phyloP scores from a whole-genome alignment of 139 green algal genomes.

The Coelastrella sp. region DNA sequence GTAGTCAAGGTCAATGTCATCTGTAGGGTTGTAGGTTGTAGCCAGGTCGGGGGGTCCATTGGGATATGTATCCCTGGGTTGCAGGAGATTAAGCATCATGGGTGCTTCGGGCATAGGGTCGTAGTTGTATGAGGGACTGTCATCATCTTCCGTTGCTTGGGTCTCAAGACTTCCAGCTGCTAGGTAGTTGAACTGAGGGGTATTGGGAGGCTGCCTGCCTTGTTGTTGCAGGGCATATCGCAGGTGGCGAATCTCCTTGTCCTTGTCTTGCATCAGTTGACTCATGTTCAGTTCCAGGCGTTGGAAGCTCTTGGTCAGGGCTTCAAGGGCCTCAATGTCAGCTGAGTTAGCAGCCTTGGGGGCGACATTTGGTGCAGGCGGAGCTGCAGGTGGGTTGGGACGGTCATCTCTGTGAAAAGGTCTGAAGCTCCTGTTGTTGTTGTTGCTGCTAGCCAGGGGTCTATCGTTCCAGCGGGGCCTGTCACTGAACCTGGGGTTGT shows the following conservation, averaged over 20 bases:
- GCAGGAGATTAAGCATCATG: background rate
- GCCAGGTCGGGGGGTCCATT: no score
- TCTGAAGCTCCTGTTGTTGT: background rate
- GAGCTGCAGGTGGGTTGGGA: background rate
- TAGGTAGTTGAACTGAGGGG: background rate
- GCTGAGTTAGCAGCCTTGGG: background rate
- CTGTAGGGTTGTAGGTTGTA: background rate
- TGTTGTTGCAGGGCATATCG: background rate
- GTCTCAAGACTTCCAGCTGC: background rate
- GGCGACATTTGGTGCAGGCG: background rate
- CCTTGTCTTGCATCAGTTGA: background rate
- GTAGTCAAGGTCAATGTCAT: background rate
- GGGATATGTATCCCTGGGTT: background rate
- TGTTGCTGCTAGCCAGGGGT: background rate
- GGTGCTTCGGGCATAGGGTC: no score
- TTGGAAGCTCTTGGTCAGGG: background rate
- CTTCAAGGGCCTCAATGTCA: background rate
- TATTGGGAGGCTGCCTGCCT: background rate
- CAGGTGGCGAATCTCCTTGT: background rate
- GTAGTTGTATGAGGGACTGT: no score
- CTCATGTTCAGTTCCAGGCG: background rate
- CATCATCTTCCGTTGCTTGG: background rate
- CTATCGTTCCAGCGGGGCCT: background rate
- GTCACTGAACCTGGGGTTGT: background rate
- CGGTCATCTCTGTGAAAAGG: background rate